Base-by-base conservation (phyloP, 805 yeast genomes). In the Wickerhamomyces canadensis region DNA sequence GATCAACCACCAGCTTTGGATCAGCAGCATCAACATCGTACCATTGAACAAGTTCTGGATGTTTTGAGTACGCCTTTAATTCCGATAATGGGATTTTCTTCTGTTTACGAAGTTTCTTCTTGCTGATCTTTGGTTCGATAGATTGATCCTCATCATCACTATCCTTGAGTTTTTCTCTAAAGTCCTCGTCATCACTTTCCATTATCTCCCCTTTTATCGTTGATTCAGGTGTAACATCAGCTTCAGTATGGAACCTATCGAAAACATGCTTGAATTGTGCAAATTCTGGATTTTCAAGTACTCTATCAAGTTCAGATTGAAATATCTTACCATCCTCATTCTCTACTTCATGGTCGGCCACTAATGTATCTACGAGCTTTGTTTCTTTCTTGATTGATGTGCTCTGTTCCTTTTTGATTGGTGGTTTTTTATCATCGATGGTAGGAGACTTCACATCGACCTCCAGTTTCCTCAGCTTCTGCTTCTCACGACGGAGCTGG, bases 31-130 rank as follows among this genome's bases (percentile, higher is more conserved):
- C 93, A 2, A 79, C 81, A 57, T 93, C 98, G 49, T 65, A 76
- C 94, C 95, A 83, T 45, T 88, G 95, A 1, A 91, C 80, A 4
- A 79, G 54, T 40, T 84, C 86, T 0, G 98, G 97, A 19, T 64
- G 62, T 2, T 61, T 46, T 0, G 84, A 68, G 17, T 65, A 56
- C 1, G 83, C 67, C 54, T 89, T 91, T 36, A 91, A 63, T 8
- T 68, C 65, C 0, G 89, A 76, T 13, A 91, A 58, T 1, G 93
- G 73, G 0, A 86, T 72, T 47, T 80, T 79, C 35, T 70, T 66
- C 32, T 59, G 51, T 42, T 68, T 68, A 30, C 78, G 66, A 19
- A 67, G 61, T 52, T 81, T 79, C 37, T 75, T 67, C 39, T 70
- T 76, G 13, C 77, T 62, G 4, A 70, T 42, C 22, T 45, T 40